Percentiles rank a stretch among this genome's conserved stretches.
These are phyloP conservation scores for Leishmania arabica DNA, from an alignment of 208 protist genomes.

Conservation along the genomic window DNA sequence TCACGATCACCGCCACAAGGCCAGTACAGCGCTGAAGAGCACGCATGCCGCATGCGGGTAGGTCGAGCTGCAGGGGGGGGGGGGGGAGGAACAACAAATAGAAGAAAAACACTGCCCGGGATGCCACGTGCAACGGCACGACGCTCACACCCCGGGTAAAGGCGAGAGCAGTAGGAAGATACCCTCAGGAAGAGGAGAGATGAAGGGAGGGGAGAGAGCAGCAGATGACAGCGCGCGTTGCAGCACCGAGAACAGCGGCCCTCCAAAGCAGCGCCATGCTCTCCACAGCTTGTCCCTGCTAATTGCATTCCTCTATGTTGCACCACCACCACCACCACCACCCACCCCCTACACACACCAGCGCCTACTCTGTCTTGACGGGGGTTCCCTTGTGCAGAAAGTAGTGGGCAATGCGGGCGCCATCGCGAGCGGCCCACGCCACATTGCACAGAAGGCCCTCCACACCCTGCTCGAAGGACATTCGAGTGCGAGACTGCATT, in stretches of 20 bases:
- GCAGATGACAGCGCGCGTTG: not conserved
- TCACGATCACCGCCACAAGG: not conserved
- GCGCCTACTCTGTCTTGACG: not conserved
- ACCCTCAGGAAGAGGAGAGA: not conserved
- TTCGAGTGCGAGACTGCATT: slow-evolving; percentile 20
- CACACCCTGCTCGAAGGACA: slow-evolving; percentile 36
- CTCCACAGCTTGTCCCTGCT: not conserved
- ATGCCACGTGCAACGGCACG: not conserved
- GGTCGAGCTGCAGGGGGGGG: not conserved
- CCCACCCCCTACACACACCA: not conserved
- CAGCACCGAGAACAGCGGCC: not conserved
- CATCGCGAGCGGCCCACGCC: slow-evolving; percentile 43
- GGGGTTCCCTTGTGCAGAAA: slow-evolving; percentile 6
- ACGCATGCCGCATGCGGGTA: not conserved
- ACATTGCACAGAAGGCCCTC: slow-evolving; percentile 52
- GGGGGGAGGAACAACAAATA: slow-evolving; percentile 2
- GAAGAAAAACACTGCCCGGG: not conserved
- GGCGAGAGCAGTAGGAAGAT: not conserved
- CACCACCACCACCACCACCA: not conserved
- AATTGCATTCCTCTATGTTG: not conserved
- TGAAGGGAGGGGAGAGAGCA: no score
- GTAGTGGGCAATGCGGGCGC: slow-evolving; percentile 6
- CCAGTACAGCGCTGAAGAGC: not conserved
- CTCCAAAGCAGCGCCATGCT: not conserved
- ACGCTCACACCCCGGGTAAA: not conserved